Percentiles rank a stretch among this genome's conserved stretches.
phyloP scores from a whole-genome alignment of 176 grass and related monocot species.

The Neostapfia colusana region DNA sequence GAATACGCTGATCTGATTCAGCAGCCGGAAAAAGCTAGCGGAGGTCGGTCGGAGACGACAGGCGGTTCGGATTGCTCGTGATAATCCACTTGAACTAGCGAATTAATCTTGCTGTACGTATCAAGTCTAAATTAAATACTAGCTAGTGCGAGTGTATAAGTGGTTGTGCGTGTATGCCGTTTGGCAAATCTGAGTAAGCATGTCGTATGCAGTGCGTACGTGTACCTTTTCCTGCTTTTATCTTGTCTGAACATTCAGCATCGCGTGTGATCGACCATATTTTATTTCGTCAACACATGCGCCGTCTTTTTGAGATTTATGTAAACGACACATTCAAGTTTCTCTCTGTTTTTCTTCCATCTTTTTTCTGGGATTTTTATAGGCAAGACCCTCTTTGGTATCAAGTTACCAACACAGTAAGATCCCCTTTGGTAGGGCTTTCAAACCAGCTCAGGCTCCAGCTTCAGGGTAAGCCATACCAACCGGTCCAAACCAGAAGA shows the following conservation, averaged over 20 bases:
- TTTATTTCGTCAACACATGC: constrained; percentile 31
- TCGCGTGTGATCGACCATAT: constrained; percentile 32
- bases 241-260: constrained; percentile 47
- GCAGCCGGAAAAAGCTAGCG: constrained; percentile 42
- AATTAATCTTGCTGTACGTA: not conserved
- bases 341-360: not conserved
- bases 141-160: not conserved
- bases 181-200: constrained; percentile 12
- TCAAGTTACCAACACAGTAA: not conserved
- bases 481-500: no score
- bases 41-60: not conserved
- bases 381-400: no score
- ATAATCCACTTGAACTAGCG: not conserved
- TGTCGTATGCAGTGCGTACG: constrained; percentile 1
- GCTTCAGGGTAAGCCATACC: no score
- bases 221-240: constrained; percentile 18
- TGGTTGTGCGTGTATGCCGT: not conserved
- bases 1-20: constrained; percentile 53
- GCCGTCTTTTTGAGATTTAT: not conserved
- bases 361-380: not conserved
- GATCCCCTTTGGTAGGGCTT: no score
- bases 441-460: no score
- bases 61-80: not conserved
- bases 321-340: not conserved
- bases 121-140: not conserved